Evolutionary conservation across 495 filamentous ascomycete genomes (phyloP), one percentile per base, ranked within the genome.

Genomic region (Annulohypoxylon maeteangense): DNA sequence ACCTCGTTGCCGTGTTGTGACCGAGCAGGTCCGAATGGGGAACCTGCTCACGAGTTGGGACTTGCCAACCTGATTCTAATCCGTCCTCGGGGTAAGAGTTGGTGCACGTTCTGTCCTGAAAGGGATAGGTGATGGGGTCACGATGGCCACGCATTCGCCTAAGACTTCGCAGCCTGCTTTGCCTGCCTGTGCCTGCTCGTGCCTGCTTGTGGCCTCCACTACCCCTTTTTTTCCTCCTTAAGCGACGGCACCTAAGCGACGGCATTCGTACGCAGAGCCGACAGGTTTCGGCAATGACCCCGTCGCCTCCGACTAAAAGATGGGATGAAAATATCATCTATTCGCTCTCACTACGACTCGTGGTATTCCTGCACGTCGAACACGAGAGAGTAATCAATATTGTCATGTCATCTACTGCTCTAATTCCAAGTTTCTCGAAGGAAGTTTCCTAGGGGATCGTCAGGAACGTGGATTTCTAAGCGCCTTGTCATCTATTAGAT

Each of bases 401-500:
- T 20, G 47, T 29, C 16, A 53, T 22, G 60, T 47, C 36, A 54
- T 27, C 32, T 25, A 54, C 34, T 47, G 27, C 22, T 27, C 48
- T 42, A 25, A 22, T 61, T 62, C 65, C 56, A 51, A 42, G 64
- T 60, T 57, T 38, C 47, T n/a, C 11, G 27, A 38, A 57, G 34
- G 34, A 57, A 57, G 11, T 32, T 36, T 5, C 54, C 54, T 14
- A 18, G 54, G 23, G 14, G 54, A 40, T 57, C 18, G 31, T 27
- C 54, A 57, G 54, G 54, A 32, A 57, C 54, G 54, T 57, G 54
- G 32, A 57, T 57, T 57, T 32, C 38, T 57, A 57, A 57, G 54
- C 54, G 54, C 20, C 32, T 40, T 38, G 32, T 57, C 54, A 57
- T 56, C 42, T 31, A 36, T 42, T 51, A 59, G 42, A 50, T 51